phyloP scores from a whole-genome alignment of 2,329 filamentous ascomycete species.

The Ceratocystis colombiana region DNA sequence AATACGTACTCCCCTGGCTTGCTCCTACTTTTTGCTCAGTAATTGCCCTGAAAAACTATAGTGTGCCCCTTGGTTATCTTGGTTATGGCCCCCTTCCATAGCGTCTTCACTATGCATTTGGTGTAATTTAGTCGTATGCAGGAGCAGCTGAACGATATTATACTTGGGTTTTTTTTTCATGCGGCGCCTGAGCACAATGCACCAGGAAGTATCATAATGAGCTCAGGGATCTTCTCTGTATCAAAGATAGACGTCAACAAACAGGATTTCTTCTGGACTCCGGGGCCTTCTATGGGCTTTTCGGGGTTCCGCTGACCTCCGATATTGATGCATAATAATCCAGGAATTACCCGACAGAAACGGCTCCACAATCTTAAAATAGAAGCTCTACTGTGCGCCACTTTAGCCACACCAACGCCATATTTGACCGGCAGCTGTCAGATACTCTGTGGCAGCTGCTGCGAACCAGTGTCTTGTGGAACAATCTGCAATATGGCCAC shows the following conservation, averaged over 20 bases:
- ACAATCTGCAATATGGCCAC: slow-evolving; percentile 13
- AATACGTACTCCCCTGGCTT: background rate
- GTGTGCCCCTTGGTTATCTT: too few relatives aligned
- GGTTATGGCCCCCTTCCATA: background rate
- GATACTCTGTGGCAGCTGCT: background rate
- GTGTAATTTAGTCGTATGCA: slow-evolving; percentile 1
- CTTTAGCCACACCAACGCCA: background rate
- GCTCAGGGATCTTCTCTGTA: background rate
- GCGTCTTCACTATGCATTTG: background rate
- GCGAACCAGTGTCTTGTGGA: background rate
- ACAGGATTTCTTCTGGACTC: slow-evolving; percentile 8
- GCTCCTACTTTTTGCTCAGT: background rate
- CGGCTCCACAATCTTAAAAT: background rate
- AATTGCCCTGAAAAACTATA: background rate
- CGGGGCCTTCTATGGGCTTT: background rate
- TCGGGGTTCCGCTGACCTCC: slow-evolving; percentile 12
- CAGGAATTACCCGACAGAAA: background rate
- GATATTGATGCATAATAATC: background rate
- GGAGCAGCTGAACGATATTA: background rate
- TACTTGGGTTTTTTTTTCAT: background rate
- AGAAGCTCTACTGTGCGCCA: background rate
- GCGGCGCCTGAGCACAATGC: background rate
- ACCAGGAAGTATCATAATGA: background rate
- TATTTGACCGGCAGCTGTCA: background rate
- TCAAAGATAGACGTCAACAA: background rate